These are phyloP conservation scores for Boletus sp. DNA, from an alignment of 768 basidiomycete genomes.

Conservation along the genomic window DNA sequence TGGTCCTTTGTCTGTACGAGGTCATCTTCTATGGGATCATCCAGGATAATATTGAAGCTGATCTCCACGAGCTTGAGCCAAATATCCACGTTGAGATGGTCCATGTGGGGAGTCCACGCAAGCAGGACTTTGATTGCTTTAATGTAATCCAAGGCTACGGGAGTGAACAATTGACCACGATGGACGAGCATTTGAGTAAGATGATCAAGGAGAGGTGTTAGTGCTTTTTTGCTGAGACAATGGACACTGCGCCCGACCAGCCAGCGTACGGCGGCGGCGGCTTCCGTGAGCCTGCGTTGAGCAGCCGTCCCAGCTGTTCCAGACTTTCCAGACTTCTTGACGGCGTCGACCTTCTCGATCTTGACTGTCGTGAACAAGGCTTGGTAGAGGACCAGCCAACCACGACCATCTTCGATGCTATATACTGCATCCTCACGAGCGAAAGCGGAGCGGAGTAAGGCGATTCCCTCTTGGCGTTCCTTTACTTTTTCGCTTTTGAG, in stretches of 20 bases:
- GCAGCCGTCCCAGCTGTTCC: conserved; percentile 45
- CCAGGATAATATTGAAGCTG: conserved; percentile 76
- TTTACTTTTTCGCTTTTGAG: conserved; percentile 65
- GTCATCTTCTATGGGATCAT: conserved; percentile 45
- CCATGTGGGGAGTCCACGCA: conserved; percentile 70
- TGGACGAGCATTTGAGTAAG: conserved; percentile 58
- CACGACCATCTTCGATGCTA: conserved; percentile 35
- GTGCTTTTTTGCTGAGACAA: conserved; percentile 52
- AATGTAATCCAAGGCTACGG: conserved; percentile 76
- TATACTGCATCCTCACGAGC: conserved; percentile 45
- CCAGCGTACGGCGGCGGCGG: conserved; percentile 68
- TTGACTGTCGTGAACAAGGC: conserved; percentile 66
- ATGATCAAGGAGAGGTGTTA: conserved; percentile 61
- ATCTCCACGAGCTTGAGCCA: conserved; percentile 74
- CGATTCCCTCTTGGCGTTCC: conserved; percentile 65
- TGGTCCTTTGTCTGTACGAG: conserved; percentile 26
- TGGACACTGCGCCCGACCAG: conserved; percentile 63
- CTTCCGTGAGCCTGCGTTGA: conserved; percentile 60
- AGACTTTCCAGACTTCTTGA: conserved; percentile 42
- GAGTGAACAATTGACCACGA: conserved; percentile 51
- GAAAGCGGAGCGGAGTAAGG: conserved; percentile 51
- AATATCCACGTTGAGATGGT: conserved; percentile 57
- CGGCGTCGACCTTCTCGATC: conserved; percentile 53
- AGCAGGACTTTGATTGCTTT: conserved; percentile 72
- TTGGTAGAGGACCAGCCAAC: conserved; percentile 71